Base-by-base conservation (phyloP, 2,329 filamentous ascomycete species). In the Colletotrichum sp. region DNA sequence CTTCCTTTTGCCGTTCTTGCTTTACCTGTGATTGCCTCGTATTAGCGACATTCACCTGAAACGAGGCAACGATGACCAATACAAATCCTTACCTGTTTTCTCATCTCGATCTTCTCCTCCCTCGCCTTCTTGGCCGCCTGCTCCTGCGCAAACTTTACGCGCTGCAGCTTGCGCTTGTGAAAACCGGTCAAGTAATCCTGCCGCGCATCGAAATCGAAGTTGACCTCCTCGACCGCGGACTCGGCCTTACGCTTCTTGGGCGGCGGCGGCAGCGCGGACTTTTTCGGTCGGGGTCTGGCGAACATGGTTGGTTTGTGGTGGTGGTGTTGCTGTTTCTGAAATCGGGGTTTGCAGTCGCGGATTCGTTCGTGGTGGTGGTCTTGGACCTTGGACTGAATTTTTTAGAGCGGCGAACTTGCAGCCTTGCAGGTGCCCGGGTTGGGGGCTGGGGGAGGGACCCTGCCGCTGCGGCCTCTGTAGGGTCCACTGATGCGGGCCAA, bases 111-210 rank as follows among this genome's bases (percentile, higher is more conserved):
- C 82, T 90, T 94, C 83, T 98, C 96, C 81, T 96, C 91, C 66
- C 93, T 92, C 64, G 93, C 95, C 82, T 91, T 93, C 84, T 95
- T 94, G 61, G 92, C 93, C 5, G 95, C 95, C 79, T 94, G 89
- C 79, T 97, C 95, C 82, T 97, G 94, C 3, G 96, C 96, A 84
- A 93, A 89, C 87, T 98, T 98, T 79, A 93, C 92, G 48, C 97
- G 91, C 83, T 95, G 94, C 69, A 94, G 87, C 85, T 98, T 99
- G 84, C 97, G 94, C 89, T 99, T 99, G 88, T 96, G 96, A 86
- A 99, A 99, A 4, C 97, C 97, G 0, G 96, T 98, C 74, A 99
- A 89, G 83, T 95, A 99, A 82, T 99, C 96, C 78, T 94, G 88
- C 78, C 97, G 93, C 61, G 94, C 94, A 77, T 90, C 89, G 77